Evolutionary conservation across 2,329 filamentous ascomycete species (phyloP).

Genomic region (Pestalotiopsis sp.): DNA sequence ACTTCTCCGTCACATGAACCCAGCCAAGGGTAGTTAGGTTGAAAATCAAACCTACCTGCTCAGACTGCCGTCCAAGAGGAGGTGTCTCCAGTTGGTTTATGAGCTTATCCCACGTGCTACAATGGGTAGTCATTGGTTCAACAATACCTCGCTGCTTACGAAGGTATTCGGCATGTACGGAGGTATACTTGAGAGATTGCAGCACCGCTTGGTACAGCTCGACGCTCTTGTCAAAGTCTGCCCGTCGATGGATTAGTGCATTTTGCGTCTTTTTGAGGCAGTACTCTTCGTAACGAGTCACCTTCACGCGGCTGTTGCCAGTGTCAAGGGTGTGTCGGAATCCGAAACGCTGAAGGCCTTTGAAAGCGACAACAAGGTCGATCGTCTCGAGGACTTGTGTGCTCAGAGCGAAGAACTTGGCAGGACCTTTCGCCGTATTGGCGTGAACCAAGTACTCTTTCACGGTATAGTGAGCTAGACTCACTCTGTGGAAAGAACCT

Average conservation of each 20-base stretch:
- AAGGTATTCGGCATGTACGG: slow-evolving; percentile 11
- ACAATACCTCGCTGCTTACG: not conserved
- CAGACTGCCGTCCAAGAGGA: not conserved
- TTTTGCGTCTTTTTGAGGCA: slow-evolving; percentile 18
- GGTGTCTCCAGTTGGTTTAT: not conserved
- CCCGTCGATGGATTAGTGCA: slow-evolving; percentile 7
- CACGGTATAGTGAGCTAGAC: slow-evolving; percentile 27
- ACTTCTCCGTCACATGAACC: slow-evolving; percentile 15
- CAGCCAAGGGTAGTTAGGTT: slow-evolving; percentile 17
- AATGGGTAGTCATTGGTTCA: not conserved
- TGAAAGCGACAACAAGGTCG: slow-evolving; percentile 19
- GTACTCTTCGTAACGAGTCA: slow-evolving; percentile 19
- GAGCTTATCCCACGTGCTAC: slow-evolving; percentile 16
- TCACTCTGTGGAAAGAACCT: slow-evolving; percentile 13
- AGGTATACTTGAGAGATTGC: slow-evolving; percentile 13
- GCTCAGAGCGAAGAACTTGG: slow-evolving; percentile 23
- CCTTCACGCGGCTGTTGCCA: not conserved
- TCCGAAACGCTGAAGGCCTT: slow-evolving; percentile 15
- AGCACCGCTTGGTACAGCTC: slow-evolving; percentile 14
- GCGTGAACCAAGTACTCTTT: slow-evolving; percentile 25
- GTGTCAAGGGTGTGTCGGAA: not conserved
- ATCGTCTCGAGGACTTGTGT: slow-evolving; percentile 11
- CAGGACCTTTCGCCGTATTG: slow-evolving; percentile 14
- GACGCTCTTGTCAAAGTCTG: slow-evolving; percentile 5
- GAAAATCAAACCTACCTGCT: slow-evolving; percentile 11